These are phyloP conservation scores for Microdochium nivale DNA, from an alignment of 2,329 filamentous ascomycete species.

Conservation along the genomic window DNA sequence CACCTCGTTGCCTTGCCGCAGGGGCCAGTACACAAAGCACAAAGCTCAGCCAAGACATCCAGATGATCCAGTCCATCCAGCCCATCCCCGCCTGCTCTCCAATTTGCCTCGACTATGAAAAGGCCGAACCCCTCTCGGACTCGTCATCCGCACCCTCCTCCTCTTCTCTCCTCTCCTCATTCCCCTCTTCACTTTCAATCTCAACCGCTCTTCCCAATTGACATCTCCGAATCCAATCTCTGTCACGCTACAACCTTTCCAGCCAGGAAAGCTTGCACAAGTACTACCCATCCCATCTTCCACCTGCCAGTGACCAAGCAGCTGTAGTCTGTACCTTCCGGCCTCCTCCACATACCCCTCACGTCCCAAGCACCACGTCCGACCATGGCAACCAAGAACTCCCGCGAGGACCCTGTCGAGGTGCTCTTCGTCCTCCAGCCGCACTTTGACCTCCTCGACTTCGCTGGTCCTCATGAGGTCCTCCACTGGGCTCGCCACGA, in stretches of 20 bases:
- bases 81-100: not conserved
- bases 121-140: conserved; percentile 7
- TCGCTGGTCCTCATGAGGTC: conserved; percentile 46
- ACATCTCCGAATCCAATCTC: not conserved
- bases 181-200: not conserved
- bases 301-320: not conserved
- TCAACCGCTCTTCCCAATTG: not conserved
- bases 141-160: conserved; percentile 4
- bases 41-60: too few relatives aligned
- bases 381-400: conserved; percentile 44
- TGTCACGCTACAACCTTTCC: not conserved
- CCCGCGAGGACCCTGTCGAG: conserved; percentile 47
- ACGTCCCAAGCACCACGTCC: not conserved
- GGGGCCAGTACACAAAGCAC: not conserved
- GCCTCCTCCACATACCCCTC: not conserved
- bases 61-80: too few relatives aligned
- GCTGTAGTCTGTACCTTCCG: not conserved
- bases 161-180: conserved; percentile 7
- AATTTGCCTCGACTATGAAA: not conserved
- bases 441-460: conserved; percentile 52
- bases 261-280: not conserved
- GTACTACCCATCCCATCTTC: not conserved
- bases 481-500: conserved; percentile 43
- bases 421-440: conserved; percentile 52
- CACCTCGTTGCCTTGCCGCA: not conserved